These are phyloP conservation scores for Suhomyces ambrosiae DNA, from an alignment of 1,139 yeast genomes.

Conservation along the genomic window DNA sequence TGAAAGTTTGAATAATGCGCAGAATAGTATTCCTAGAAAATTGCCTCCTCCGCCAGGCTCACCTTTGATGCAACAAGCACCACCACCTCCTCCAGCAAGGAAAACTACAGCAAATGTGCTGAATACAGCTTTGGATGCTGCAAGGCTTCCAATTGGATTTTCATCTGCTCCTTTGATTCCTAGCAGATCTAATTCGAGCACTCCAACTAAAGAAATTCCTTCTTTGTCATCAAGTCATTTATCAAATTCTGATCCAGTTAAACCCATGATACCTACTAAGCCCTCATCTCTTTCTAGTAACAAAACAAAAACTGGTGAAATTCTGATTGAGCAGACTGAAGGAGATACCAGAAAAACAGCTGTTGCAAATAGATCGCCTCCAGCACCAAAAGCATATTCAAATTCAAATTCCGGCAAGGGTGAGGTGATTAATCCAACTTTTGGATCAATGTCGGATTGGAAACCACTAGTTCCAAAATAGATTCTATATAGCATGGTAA, in stretches of 20 bases:
- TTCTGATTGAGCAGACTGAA: too few relatives aligned
- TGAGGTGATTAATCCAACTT: constrained; percentile 1
- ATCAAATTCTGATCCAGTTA: constrained; percentile 12
- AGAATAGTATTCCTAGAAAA: constrained; percentile 22
- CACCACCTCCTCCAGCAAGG: constrained; percentile 35
- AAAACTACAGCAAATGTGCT: constrained; percentile 14
- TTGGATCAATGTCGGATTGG: constrained; percentile 50
- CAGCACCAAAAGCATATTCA: neutral
- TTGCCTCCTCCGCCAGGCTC: constrained; percentile 26
- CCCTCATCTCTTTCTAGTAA: constrained; percentile 32
- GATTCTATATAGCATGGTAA: constrained; percentile 5
- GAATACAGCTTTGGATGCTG: constrained; percentile 13
- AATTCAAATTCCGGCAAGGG: neutral
- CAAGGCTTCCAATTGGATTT: constrained; percentile 36
- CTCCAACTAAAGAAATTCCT: constrained; percentile 22
- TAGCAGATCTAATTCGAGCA: constrained; percentile 34
- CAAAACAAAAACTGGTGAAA: constrained; percentile 13
- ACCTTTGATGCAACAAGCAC: constrained; percentile 4
- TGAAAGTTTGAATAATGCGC: constrained; percentile 2
- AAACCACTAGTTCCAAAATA: constrained; percentile 57
- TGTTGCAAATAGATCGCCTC: too few relatives aligned
- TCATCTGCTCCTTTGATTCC: constrained; percentile 45
- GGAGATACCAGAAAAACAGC: too few relatives aligned
- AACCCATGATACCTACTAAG: constrained; percentile 43
- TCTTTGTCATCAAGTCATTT: neutral